phyloP scores from a whole-genome alignment of 305 asterid species.

The Fraxinus platypoda region DNA sequence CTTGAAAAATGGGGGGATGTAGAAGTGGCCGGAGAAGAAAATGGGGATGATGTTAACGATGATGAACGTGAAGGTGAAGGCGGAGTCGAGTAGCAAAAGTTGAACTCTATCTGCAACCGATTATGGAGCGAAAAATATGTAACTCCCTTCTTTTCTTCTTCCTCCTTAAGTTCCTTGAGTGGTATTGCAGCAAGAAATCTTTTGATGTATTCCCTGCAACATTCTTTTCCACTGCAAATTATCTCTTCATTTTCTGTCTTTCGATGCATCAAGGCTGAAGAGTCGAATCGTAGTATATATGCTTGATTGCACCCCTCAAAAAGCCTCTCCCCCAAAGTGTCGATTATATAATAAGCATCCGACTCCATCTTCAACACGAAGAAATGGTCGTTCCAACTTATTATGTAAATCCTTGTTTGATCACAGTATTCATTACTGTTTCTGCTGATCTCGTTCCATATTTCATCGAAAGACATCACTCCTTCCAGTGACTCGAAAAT shows the following conservation, averaged over 20 bases:
- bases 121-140: slow-evolving; percentile 56
- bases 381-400: slow-evolving; percentile 81
- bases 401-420: slow-evolving; percentile 45
- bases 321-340: slow-evolving; percentile 70
- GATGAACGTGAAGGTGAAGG: slow-evolving; percentile 26
- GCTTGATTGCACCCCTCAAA: slow-evolving; percentile 69
- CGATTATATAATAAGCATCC: slow-evolving; percentile 54
- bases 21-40: slow-evolving; percentile 45
- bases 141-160: slow-evolving; percentile 50
- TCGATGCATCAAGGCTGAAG: slow-evolving; percentile 30
- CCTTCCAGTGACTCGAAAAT: slow-evolving; percentile 51
- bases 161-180: slow-evolving; percentile 53
- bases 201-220: slow-evolving; percentile 63
- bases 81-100: slow-evolving; percentile 33
- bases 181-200: slow-evolving; percentile 70
- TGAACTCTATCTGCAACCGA: slow-evolving; percentile 72
- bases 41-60: slow-evolving; percentile 49
- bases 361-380: slow-evolving; percentile 60
- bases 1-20: slow-evolving; percentile 36
- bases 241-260: slow-evolving; percentile 24
- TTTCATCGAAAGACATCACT: slow-evolving; percentile 62
- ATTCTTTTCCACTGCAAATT: slow-evolving; percentile 58
- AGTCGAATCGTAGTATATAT: slow-evolving; percentile 53
- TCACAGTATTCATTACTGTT: neutral
- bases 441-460: slow-evolving; percentile 49